These are phyloP conservation scores for Rehmannia glutinosa DNA, from an alignment of 257 asterid genomes.

Conservation along the genomic window DNA sequence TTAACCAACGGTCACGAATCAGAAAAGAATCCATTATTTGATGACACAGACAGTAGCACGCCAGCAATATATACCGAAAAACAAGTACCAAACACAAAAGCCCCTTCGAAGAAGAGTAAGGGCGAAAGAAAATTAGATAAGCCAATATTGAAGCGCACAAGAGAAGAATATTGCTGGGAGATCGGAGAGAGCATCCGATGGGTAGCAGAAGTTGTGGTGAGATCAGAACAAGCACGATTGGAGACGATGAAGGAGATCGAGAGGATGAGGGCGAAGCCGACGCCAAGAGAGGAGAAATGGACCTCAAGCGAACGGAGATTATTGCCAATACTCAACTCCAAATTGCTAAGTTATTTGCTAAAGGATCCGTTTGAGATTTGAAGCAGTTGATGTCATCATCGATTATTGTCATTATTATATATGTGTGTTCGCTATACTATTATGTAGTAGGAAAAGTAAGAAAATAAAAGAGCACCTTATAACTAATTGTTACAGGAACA, in stretches of 20 bases:
- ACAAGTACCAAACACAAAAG: conserved; percentile 30
- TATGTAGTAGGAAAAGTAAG: too few relatives aligned
- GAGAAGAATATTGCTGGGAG: conserved; percentile 25
- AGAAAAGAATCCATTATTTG: conserved; percentile 31
- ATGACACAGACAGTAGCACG: conserved; percentile 59
- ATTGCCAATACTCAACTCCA: conserved; percentile 74
- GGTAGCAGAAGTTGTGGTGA: conserved; percentile 65
- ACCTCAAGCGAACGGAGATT: conserved; percentile 65
- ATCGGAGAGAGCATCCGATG: conserved; percentile 68
- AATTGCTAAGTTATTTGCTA: conserved; percentile 68
- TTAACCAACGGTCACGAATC: conserved; percentile 30
- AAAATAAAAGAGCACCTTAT: too few relatives aligned
- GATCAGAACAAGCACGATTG: conserved; percentile 71
- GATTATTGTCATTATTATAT: neutral
- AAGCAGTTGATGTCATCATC: conserved; percentile 26
- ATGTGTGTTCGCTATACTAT: too few relatives aligned
- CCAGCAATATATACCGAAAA: conserved; percentile 42
- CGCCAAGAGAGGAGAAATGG: conserved; percentile 72
- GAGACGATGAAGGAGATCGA: conserved; percentile 73
- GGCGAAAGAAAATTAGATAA: conserved; percentile 17
- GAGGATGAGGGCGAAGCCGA: conserved; percentile 72
- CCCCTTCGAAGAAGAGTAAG: conserved; percentile 23
- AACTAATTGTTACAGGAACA: too few relatives aligned
- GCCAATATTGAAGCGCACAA: conserved; percentile 27
- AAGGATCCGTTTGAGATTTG: conserved; percentile 44